Conservation (phyloP, 228 moss, liverwort and hornwort species). For the Sphagnum fallax region DNA sequence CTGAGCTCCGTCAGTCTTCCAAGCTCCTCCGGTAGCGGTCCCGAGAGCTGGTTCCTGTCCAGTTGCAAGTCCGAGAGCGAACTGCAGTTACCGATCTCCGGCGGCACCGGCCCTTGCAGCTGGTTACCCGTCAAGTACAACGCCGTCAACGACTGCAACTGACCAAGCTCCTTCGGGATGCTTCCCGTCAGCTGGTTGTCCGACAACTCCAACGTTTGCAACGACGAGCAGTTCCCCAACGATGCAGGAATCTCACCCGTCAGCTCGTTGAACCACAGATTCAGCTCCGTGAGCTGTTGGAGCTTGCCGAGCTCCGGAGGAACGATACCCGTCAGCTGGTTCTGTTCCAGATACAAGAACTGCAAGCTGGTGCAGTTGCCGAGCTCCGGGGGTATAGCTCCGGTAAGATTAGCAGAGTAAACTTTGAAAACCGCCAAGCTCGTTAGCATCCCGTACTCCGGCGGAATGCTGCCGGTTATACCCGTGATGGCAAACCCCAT, state of each 20-base stretch:
- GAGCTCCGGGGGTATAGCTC: constrained; percentile 41
- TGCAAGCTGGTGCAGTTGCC: constrained; percentile 52
- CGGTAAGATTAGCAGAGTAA: constrained; percentile 40
- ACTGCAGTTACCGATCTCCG: constrained; percentile 33
- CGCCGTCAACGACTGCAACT: constrained; percentile 42
- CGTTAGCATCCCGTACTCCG: constrained; percentile 17
- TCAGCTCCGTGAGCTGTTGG: constrained; percentile 41
- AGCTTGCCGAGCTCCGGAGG: constrained; percentile 64
- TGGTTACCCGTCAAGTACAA: constrained; percentile 61
- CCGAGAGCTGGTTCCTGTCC: constrained; percentile 38
- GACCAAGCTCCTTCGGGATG: constrained; percentile 52
- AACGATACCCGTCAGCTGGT: constrained; percentile 56
- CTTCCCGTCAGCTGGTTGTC: constrained; percentile 39
- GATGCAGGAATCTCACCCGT: constrained; percentile 33
- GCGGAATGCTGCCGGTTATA: constrained; percentile 33
- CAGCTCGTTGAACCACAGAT: constrained; percentile 52
- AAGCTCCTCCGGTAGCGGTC: constrained; percentile 28
- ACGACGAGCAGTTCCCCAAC: constrained; percentile 24
- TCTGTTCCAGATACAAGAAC: constrained; percentile 58
- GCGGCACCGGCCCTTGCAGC: constrained; percentile 30
- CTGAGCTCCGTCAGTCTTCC: constrained; percentile 23
- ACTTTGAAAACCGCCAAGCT: constrained; percentile 34
- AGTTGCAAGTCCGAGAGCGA: constrained; percentile 38
- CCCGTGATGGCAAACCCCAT: constrained; percentile 38
- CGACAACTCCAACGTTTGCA: constrained; percentile 33